Evolutionary conservation across 2,329 filamentous ascomycete species (phyloP), one percentile per base, ranked within the genome.

Genomic region (Graphilbum fragrans): DNA sequence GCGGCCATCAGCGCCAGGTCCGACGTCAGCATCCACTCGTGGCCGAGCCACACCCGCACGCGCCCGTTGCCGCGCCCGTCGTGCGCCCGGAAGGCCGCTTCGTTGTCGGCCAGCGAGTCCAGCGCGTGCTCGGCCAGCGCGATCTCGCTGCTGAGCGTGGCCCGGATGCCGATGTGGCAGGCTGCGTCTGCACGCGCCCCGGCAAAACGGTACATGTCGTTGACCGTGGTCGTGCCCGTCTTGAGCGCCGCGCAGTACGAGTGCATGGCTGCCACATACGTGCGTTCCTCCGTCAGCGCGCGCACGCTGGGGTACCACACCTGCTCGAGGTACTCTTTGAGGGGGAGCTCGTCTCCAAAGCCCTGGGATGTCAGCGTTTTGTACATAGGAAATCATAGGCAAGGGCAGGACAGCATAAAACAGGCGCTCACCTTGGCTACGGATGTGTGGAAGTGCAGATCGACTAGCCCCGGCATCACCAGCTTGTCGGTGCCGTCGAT

Each of bases 11-110:
- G 35, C n/a, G 25, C 35, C 27, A 34, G 7, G 29, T 42, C 35
- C 20, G 40, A 42, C 19, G 40, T 42, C 35, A 42, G 35, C 35
- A 42, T 42, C 40, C 40, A 42, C 40, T 42, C 40, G 16, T 27
- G 40, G 9, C 40, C 40, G 4, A 42, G 40, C 40, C 40, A 42
- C 18, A 42, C 40, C 4, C 29, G 35, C n/a, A 41, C 29, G 8
- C 40, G 35, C 16, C 35, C 40, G 11, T 4, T 6, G 5, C 19
- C 25, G n/a, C 18, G 7, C 16, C 35, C 35, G 29, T 41, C n/a
- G 21, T 41, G 29, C 21, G 16, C n/a, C 19, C 16, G 16, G 10
- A 41, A 38, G 10, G 40, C 40, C 4, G n/a, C 35, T 19, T 41
- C 40, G 35, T 41, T 41, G 27, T 41, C 40, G 5, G 14, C 16